Base-by-base conservation (phyloP, 306 rosid genomes). In the Luffa acutangula region DNA sequence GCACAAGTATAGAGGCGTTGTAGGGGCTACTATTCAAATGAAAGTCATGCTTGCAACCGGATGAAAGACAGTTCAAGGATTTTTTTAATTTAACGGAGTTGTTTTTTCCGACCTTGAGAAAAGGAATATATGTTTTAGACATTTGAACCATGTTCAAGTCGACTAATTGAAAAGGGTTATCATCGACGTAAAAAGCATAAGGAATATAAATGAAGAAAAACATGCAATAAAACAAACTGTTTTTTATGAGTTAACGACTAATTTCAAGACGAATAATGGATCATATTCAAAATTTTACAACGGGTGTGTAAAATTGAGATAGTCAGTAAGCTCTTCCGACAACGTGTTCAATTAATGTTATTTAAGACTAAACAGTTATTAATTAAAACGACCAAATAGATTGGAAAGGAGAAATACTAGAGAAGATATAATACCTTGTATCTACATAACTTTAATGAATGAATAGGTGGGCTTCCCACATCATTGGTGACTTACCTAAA, bases 351-450 rank as follows among this genome's bases (percentile, higher is more conserved):
- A 39, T 51, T 49, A 46, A 53, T 13, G 3, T n/a, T 39, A 39
- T 15, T 49, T 49, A 48, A 48, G 15, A 10, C 15, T 46, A 46
- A 46, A 13, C 1, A 46, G 17, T 3, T 49, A 13, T 49, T 15
- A 52, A 46, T 20, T 71, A 73, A 73, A 73, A 51, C 11, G 41
- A 31, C 39, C 45, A 73, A 31, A 51, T 73, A 34, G 4, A 54
- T 43, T 13, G 46, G 62, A 73, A 74, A 54, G 7, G 25, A 48
- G 59, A 75, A 75, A 49, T n/a, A 76, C 9, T 25, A 37, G 37
- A 52, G 66, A n/a, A 56, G 10, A 9, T 4, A 17, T 37, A 76
- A 76, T 85, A 85, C 87, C 87, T 78, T 75, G 42, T 39, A 57
- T 81, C 39, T 53, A 69, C 12, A 66, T 18, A 41, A 51, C 64